phyloP scores from a whole-genome alignment of 2,329 filamentous ascomycete species.

The Calonectria fujianensis region DNA sequence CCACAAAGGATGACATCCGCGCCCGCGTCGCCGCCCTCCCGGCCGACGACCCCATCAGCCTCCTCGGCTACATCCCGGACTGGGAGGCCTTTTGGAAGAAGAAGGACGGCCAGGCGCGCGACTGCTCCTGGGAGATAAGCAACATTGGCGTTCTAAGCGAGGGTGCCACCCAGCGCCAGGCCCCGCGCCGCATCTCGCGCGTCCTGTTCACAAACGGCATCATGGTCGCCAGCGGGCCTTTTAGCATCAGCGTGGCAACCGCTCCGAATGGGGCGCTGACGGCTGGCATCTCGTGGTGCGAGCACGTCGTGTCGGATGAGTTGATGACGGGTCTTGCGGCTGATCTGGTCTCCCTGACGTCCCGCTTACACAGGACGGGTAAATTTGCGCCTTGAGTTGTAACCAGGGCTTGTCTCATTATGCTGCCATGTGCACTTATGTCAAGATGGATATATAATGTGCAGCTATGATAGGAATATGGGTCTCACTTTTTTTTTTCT shows the following conservation, averaged over 20 bases:
- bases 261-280: constrained; percentile 63
- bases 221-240: constrained; percentile 63
- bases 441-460: not conserved
- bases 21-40: constrained; percentile 60
- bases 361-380: constrained; percentile 52
- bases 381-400: constrained; percentile 34
- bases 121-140: constrained; percentile 70
- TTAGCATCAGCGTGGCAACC: constrained; percentile 69
- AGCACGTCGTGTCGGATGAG: constrained; percentile 63
- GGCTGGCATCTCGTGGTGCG: constrained; percentile 69
- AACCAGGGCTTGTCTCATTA: not conserved
- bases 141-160: constrained; percentile 69
- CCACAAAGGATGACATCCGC: constrained; percentile 60
- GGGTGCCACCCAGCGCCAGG: constrained; percentile 40
- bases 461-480: not conserved
- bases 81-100: constrained; percentile 63
- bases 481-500: not conserved
- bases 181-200: constrained; percentile 62
- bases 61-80: constrained; percentile 66
- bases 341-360: constrained; percentile 58
- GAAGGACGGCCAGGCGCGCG: constrained; percentile 65
- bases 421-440: not conserved
- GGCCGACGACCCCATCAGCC: constrained; percentile 64
- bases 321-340: constrained; percentile 61
- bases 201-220: constrained; percentile 71